A percentile compares a stretch with the other conserved stretches of the same genome.
Evolutionary conservation across 371 early-diverging fungal genomes (phyloP).

Genomic region (Mucor lusitanicus): DNA sequence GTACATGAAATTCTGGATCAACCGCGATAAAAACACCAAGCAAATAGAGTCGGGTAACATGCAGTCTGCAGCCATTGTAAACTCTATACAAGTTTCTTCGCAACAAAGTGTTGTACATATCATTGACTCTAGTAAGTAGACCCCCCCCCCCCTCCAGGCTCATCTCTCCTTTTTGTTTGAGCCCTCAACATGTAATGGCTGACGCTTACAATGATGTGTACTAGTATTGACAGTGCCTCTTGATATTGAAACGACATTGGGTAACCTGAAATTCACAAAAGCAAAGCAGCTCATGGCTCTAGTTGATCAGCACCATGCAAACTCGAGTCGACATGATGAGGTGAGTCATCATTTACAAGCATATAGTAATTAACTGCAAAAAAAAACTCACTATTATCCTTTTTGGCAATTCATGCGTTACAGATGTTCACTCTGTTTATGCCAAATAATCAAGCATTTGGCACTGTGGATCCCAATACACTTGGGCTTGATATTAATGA

Average conservation of each 20-base stretch:
- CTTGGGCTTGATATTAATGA: slow-evolving; percentile 4
- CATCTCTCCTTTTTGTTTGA: background rate
- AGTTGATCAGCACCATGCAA: background rate
- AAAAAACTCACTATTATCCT: no score
- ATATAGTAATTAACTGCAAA: background rate
- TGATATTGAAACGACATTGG: slow-evolving; percentile 10
- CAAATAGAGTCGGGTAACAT: slow-evolving; percentile 8
- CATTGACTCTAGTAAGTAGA: slow-evolving; percentile 4
- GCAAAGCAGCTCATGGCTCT: slow-evolving; percentile 8
- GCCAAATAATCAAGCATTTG: slow-evolving; percentile 31
- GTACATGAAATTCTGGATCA: background rate
- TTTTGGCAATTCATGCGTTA: background rate
- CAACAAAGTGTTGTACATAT: slow-evolving; percentile 5
- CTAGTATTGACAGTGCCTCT: slow-evolving; percentile 8
- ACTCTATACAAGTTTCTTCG: background rate
- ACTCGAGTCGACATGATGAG: background rate
- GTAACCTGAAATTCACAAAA: background rate
- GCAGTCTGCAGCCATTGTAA: slow-evolving; percentile 5
- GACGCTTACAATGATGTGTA: no score
- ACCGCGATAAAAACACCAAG: background rate
- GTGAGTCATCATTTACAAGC: background rate
- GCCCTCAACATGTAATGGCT: background rate
- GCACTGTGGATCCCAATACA: slow-evolving; percentile 7
- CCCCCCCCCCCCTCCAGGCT: background rate
- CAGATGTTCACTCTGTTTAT: slow-evolving; percentile 33